Percentiles rank a stretch among this genome's conserved stretches.
Evolutionary conservation across 371 early-diverging fungal species (phyloP).

Genomic region (Haplosporangium sp.): DNA sequence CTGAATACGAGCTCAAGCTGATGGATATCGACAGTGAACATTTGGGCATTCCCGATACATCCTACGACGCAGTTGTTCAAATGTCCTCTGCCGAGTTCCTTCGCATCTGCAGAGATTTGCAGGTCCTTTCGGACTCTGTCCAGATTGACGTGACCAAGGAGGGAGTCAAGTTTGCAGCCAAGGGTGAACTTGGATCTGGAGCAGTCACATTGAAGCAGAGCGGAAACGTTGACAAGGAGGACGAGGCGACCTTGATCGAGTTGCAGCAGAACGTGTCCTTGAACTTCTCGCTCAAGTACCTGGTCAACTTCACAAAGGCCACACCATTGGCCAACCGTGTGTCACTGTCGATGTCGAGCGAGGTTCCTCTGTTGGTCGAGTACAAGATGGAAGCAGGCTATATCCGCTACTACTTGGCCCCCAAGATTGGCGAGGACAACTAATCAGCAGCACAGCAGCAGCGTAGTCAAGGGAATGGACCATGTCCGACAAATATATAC

Average conservation of each 20-base stretch:
- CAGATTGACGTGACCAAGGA: slow-evolving; percentile 93
- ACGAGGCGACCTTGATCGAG: slow-evolving; percentile 79
- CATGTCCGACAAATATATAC: background rate
- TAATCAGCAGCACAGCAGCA: slow-evolving; percentile 1
- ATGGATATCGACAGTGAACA: slow-evolving; percentile 98
- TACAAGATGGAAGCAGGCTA: slow-evolving; percentile 94
- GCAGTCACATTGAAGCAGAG: slow-evolving; percentile 84
- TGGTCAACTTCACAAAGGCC: slow-evolving; percentile 96
- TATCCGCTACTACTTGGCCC: slow-evolving; percentile 90
- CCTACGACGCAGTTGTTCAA: slow-evolving; percentile 89
- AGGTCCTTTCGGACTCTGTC: slow-evolving; percentile 89
- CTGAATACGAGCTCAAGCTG: slow-evolving; percentile 96
- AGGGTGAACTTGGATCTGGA: slow-evolving; percentile 93
- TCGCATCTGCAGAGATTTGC: slow-evolving; percentile 92
- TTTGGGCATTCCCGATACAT: slow-evolving; percentile 94
- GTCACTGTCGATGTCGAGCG: slow-evolving; percentile 83
- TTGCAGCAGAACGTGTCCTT: slow-evolving; percentile 84
- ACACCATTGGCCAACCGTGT: slow-evolving; percentile 87
- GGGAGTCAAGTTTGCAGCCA: slow-evolving; percentile 89
- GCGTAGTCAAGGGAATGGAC: too few species aligned
- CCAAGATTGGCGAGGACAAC: slow-evolving; percentile 56
- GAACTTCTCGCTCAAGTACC: slow-evolving; percentile 94
- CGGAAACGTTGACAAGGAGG: slow-evolving; percentile 83
- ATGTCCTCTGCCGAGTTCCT: slow-evolving; percentile 94
- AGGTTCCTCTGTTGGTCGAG: slow-evolving; percentile 94